These are phyloP conservation scores for Hysterangium stoloniferum DNA, from an alignment of 768 basidiomycete genomes.

Conservation along the genomic window DNA sequence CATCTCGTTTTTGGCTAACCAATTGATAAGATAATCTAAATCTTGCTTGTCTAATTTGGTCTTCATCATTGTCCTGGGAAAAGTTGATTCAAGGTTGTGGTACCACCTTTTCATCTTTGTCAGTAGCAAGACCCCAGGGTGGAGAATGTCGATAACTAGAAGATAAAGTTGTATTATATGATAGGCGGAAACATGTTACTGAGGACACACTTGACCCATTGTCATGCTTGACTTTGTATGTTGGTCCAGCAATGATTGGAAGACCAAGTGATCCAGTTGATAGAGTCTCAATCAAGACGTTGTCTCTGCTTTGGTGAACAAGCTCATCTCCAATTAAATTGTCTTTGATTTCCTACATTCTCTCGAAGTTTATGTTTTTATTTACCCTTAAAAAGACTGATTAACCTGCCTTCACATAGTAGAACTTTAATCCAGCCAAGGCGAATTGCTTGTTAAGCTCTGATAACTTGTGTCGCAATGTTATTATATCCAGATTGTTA, in stretches of 20 bases:
- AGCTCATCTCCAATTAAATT: conserved; percentile 1
- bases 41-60: conserved; percentile 2
- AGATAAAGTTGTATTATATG: background rate
- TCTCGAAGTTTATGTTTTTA: background rate
- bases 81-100: background rate
- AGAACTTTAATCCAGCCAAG: no score
- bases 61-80: conserved; percentile 1
- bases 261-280: conserved; percentile 9
- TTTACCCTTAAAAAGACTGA: background rate
- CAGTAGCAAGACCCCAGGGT: conserved; percentile 8
- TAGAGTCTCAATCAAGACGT: conserved; percentile 11
- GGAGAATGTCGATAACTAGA: conserved; percentile 4
- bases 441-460: no score
- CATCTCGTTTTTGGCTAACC: background rate
- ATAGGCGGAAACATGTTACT: background rate
- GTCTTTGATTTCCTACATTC: background rate
- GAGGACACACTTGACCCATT: background rate
- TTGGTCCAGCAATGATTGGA: conserved; percentile 5
- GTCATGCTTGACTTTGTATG: background rate
- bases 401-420: conserved; percentile 20
- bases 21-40: conserved; percentile 5
- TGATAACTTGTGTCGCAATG: conserved; percentile 17
- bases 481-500: conserved; percentile 13
- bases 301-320: conserved; percentile 1
- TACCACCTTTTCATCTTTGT: conserved; percentile 14